Evolutionary conservation across 768 basidiomycete genomes (phyloP), one percentile per base, ranked within the genome.

Genomic region (Megacollybia marginata): DNA sequence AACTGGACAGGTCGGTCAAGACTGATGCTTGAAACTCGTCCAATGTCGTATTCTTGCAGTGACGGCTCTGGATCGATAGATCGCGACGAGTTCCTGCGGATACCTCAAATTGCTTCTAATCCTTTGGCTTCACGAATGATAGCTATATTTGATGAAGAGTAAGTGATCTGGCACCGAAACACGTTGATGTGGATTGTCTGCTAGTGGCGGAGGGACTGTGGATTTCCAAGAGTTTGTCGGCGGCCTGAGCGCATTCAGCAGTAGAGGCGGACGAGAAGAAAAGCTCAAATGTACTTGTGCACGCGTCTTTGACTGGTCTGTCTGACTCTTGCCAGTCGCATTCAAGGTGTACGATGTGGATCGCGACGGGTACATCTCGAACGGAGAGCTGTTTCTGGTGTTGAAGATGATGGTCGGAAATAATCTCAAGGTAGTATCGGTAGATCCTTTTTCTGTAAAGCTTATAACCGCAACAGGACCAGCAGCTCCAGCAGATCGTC

Each of bases 371-470:
- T 99, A 69, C 69, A 99, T 99, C 65, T 96, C 93, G 11, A 99
- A 99, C 61, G 96, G 96, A 49, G 96, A 99, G 68, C 80, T 99
- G 31, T 99, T 97, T 73, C 72, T 99, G 44, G 96, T 99, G 35
- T 73, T 99, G 55, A 99, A 99, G 78, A 98, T 98, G 92, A 99
- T 99, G 96, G 96, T 98, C 46, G 96, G 96, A 33, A 97, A 88
- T 67, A 99, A 99, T 68, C 73, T 99, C 59, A 99, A 99, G 77
- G 92, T 92, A 44, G 42, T 34, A 28, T 34, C 28, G 18, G 40
- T 42, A 23, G 12, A 33, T 19, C 35, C 47, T 20, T 16, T 32
- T 16, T 4, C 20, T 18, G 18, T 15, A 15, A 32, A 47, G 19
- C 42, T 35, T 4, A 20, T 4, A 46, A 9, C 47, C 42, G 28